Evolutionary conservation across 139 green algal genomes (phyloP).

Genomic region (Pleodorina starrii): DNA sequence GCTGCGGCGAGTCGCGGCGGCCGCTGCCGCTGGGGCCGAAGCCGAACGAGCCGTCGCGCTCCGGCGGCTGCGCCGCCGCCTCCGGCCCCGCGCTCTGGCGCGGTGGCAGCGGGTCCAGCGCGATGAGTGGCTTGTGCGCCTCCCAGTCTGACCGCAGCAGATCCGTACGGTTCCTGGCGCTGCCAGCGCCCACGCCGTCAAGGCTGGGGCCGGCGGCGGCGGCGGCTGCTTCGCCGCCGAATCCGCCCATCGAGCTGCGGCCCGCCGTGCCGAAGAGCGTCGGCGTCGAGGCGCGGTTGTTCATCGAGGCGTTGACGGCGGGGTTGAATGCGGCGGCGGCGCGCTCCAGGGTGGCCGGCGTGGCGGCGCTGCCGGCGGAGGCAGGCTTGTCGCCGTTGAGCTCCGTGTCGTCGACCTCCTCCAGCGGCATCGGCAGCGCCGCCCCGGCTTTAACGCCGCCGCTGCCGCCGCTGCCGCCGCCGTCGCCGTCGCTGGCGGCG

Average conservation of each 20-base stretch:
- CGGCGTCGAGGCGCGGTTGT: neutral
- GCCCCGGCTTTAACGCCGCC: conserved; percentile 21
- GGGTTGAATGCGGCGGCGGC: neutral
- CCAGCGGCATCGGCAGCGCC: conserved; percentile 20
- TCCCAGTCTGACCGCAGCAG: neutral
- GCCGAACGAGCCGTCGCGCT: neutral
- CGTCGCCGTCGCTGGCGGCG: neutral
- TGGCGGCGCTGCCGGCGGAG: conserved; percentile 37
- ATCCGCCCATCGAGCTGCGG: neutral
- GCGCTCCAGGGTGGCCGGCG: conserved; percentile 20
- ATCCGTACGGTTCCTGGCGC: neutral
- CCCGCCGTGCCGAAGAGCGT: neutral
- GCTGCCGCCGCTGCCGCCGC: neutral
- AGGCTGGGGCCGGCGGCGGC: neutral
- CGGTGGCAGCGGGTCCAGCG: neutral
- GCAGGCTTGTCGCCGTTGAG: conserved; percentile 37
- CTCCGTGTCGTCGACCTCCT: neutral
- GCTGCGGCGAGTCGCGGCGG: neutral
- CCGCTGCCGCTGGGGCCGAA: neutral
- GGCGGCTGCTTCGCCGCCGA: neutral
- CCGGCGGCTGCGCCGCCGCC: neutral
- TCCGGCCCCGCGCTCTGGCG: neutral
- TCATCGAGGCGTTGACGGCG: neutral
- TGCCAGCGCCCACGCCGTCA: neutral
- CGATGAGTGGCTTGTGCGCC: conserved; percentile 13